Base-by-base conservation (phyloP, 257 asterid species). In the Solanum arcanum region DNA sequence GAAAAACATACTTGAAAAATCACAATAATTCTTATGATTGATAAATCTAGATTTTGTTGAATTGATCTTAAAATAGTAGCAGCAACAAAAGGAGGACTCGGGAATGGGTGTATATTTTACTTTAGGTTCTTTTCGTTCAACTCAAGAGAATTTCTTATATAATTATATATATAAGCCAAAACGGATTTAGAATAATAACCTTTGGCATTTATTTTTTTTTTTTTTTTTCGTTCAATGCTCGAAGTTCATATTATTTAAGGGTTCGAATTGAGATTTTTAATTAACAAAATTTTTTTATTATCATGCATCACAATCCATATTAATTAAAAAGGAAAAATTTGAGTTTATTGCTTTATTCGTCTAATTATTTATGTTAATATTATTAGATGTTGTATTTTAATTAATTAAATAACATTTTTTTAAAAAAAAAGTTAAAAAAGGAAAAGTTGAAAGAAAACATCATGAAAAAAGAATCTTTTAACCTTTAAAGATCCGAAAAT, bases 1-100 rank as follows among this genome's bases (percentile, higher is more conserved):
- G 93, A 96, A 96, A 89, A 94, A 96, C 99, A 96, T 96, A 62
- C 62, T 25, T 44, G 21, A 77, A 77, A 42, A 13, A 64, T 77
- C 62, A 77, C 83, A 78, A 78, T 44, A 5, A 16, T 46, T 18
- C 44, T 47, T 64, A 29, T 47, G 85, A 47, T 80, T 18, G 68
- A 80, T 47, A 29, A 27, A 80, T 80, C 85, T 4, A 47, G 85
- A 80, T 27, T 80, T 29, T 29, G 68, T 47, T 80, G 68, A 80
- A 80, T 20, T 80, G 85, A 80, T 80, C 29, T 27, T 27, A 47
- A 80, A 80, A 80, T 29, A 29, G 68, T 47, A 47, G n/a, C 9
- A 77, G 84, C 39, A 77, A 77, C 37, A 9, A 78, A 46, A 46
- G 27, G 41, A 29, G 66, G 84, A 16, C 66, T 29, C 64, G 37